Base-by-base conservation (phyloP, 345 rosid species). In the Kandelia obovata region DNA sequence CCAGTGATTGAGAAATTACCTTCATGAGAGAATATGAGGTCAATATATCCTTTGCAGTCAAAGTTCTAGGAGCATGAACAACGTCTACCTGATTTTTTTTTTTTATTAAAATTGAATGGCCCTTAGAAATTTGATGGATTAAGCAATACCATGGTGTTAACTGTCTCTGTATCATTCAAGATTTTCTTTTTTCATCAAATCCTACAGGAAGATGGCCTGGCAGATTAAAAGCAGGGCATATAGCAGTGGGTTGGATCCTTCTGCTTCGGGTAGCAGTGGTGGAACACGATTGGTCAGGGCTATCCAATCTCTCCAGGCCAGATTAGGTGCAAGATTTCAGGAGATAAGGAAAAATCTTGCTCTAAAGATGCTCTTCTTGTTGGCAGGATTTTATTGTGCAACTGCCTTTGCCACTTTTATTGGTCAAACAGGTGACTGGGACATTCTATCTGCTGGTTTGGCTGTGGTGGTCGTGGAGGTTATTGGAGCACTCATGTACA, bases 361-460 rank as follows among this genome's bases (percentile, higher is more conserved):
- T 1, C 62, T 78, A 73, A 91, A 94, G 73, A 71, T 94, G 37
- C 78, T 94, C 71, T 94, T 89, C 81, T 88, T 94, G 77, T 75
- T 94, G 89, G 88, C 85, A 4, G 98, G 98, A 23, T 94, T 84
- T 74, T 94, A 94, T 65, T 91, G 90, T 71, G 97, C 98, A 63
- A 94, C 94, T 20, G 90, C 90, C 61, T 88, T 88, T 64, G 83
- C 88, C 11, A 88, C 88, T 56, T 90, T 88, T 70, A 94, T 89
- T n/a, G 98, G 98, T 73, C 97, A 94, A 81, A 91, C 98, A 15
- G 98, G 97, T 64, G 98, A 94, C 61, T 94, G 97, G 98, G 98
- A 94, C 87, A 92, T 94, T 59, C 81, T 94, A 17, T 89, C 98
- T 70, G 98, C 97, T 66, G 97, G 83, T 37, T 78, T 90, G 56